These are phyloP conservation scores for Monilinia vaccinii-corymbosi DNA, from an alignment of 2,329 filamentous ascomycete genomes.

Conservation along the genomic window DNA sequence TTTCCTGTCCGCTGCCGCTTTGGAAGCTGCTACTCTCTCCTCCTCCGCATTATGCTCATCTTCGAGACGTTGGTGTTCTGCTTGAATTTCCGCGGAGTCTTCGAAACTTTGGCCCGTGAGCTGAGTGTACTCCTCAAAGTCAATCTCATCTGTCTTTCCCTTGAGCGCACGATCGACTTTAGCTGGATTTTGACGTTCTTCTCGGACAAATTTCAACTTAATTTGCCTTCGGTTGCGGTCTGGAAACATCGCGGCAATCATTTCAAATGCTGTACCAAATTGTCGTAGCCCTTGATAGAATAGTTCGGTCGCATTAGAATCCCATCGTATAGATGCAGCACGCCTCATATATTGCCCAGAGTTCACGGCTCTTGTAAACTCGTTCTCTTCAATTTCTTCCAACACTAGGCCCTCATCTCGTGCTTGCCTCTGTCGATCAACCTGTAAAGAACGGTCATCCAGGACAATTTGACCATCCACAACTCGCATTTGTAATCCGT, in stretches of 20 bases:
- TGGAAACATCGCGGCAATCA: conserved; percentile 69
- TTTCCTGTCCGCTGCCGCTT: conserved; percentile 17
- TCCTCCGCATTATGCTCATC: conserved; percentile 39
- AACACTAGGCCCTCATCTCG: conserved; percentile 42
- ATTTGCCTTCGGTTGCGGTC: conserved; percentile 62
- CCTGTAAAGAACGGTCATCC: conserved; percentile 56
- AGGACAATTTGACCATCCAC: conserved; percentile 57
- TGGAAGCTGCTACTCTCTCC: conserved; percentile 37
- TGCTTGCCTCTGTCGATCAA: conserved; percentile 59
- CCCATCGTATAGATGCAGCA: conserved; percentile 59
- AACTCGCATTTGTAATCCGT: conserved; percentile 20
- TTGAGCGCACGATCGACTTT: conserved; percentile 56
- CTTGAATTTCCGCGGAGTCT: conserved; percentile 45
- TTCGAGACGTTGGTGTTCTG: conserved; percentile 38
- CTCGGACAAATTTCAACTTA: conserved; percentile 75
- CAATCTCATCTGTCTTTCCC: conserved; percentile 49
- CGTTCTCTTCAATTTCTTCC: conserved; percentile 63
- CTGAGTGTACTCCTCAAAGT: conserved; percentile 52
- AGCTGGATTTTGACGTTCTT: conserved; percentile 58
- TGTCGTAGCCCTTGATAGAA: conserved; percentile 69
- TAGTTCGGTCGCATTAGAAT: conserved; percentile 57
- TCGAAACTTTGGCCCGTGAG: conserved; percentile 45
- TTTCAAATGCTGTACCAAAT: conserved; percentile 78
- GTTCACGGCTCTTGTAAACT: conserved; percentile 65
- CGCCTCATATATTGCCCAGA: conserved; percentile 59